phyloP scores from a whole-genome alignment of 2,329 filamentous ascomycete species.

The Sclerotinia subarctica region DNA sequence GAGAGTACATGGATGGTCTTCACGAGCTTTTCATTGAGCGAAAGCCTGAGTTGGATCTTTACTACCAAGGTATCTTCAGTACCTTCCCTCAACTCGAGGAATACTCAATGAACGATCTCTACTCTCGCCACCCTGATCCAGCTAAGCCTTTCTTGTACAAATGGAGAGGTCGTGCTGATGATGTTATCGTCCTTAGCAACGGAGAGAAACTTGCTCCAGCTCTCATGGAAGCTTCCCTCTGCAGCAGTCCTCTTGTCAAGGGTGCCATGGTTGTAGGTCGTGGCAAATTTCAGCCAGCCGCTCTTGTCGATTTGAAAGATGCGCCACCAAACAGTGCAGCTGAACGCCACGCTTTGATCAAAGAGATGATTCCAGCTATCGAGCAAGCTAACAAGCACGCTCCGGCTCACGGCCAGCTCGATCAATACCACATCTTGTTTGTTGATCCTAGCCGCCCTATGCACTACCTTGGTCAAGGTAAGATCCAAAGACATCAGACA shows the following conservation, averaged over 20 bases:
- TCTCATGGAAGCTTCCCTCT: conserved; percentile 41
- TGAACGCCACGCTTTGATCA: conserved; percentile 22
- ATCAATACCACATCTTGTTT: conserved; percentile 37
- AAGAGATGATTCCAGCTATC: conserved; percentile 38
- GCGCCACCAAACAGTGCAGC: conserved; percentile 2
- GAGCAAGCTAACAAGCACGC: conserved; percentile 36
- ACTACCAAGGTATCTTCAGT: conserved; percentile 24
- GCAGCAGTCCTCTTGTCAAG: conserved; percentile 38
- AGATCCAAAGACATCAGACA: conserved; percentile 39
- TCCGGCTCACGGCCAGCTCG: conserved; percentile 37
- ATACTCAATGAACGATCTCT: conserved; percentile 27
- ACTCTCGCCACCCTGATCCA: conserved; percentile 25
- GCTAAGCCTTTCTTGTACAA: conserved; percentile 23
- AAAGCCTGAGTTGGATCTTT: conserved; percentile 23
- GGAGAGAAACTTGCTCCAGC: conserved; percentile 47
- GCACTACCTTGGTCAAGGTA: conserved; percentile 40
- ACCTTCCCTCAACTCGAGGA: conserved; percentile 26
- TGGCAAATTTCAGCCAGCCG: conserved; percentile 23
- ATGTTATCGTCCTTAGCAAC: conserved; percentile 35
- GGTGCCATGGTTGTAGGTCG: conserved; percentile 41
- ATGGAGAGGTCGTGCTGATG: conserved; percentile 25
- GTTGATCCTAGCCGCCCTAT: conserved; percentile 38
- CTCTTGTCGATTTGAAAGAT: conserved; percentile 23
- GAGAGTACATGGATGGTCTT: conserved; percentile 23
- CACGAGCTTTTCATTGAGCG: conserved; percentile 24